Evolutionary conservation across 371 early-diverging fungal species (phyloP), one percentile per base, ranked within the genome.

Genomic region (Funneliformis caledonium): DNA sequence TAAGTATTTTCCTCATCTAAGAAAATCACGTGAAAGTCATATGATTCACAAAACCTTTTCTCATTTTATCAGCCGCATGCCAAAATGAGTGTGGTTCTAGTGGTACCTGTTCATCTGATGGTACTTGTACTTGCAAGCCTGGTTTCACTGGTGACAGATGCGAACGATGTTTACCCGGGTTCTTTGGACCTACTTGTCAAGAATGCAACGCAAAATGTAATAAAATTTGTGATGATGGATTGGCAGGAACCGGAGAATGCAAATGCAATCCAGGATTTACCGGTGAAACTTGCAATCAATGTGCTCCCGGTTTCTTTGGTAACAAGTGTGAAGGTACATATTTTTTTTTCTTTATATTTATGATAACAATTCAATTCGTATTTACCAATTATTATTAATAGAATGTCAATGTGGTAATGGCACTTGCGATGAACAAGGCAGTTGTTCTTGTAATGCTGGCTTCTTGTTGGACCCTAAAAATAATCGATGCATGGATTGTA

Each of bases 301-400:
- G 80, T 47, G 59, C 61, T 42, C 72, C 80, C 16, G 80, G 80
- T 26, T 79, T 79, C 19, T 69, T 33, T 72, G 80, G 62, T 43
- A 16, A 16, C 1, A 48, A 43, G 11, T 79, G 80, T 65, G 5
- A 69, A 72, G 31, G 78, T 78, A 67, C 16, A 48, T 61, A 11
- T 50, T 19, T 8, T 52, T 72, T 22, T 22, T 47, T 14, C 12
- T 50, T 14, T 48, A 0, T 64, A 31, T 64, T 64, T 64, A 31
- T 4, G 19, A 69, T 37, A 37, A 37, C n/a, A 11, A 65, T 70
- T 19, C 22, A 31, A 70, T 45, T 47, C 45, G 11, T 70, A 42
- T 45, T 33, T 70, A 70, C n/a, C n/a, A 37, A 47, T 64, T 61
- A n/a, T 26, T 33, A 31, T 64, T 43, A 19, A 5, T 31, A 78